Conservation (phyloP, 2,329 filamentous ascomycete species). For the Annulohypoxylon truncatum region DNA sequence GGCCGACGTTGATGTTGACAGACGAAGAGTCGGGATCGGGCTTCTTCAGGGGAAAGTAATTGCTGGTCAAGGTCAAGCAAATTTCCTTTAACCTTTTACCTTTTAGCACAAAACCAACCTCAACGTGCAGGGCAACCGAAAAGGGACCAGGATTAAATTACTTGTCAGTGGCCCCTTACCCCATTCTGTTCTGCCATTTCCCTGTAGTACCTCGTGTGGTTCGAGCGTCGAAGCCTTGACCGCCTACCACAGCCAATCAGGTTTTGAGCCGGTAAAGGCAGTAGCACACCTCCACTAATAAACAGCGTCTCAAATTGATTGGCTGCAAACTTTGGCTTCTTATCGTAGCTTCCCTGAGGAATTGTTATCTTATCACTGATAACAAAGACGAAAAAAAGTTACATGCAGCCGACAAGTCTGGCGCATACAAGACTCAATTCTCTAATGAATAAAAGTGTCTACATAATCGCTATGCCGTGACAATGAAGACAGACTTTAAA, state of each 20-base stretch:
- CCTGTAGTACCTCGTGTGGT: conserved; percentile 22
- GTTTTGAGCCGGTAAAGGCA: conserved; percentile 13
- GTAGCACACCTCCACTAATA: conserved; percentile 2
- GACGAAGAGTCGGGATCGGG: conserved; percentile 44
- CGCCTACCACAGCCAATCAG: conserved; percentile 34
- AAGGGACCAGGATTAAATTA: conserved; percentile 42
- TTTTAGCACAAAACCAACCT: conserved; percentile 30
- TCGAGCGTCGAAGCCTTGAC: conserved; percentile 41
- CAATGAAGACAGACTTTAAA: conserved; percentile 99
- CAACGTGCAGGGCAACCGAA: conserved; percentile 43
- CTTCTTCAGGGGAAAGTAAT: conserved; percentile 52
- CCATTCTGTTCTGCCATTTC: conserved; percentile 37
- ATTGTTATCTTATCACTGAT: conserved; percentile 48
- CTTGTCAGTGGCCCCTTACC: conserved; percentile 35
- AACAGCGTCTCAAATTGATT: conserved; percentile 5
- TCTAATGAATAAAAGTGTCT: background rate
- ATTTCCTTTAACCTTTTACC: conserved; percentile 48
- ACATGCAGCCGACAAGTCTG: background rate
- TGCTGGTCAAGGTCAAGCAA: conserved; percentile 50
- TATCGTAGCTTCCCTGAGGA: conserved; percentile 10
- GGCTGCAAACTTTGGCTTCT: background rate
- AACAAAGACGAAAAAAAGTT: conserved; percentile 47
- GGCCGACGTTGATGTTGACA: conserved; percentile 46
- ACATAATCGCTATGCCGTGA: conserved; percentile 52
- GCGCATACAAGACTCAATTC: conserved; percentile 21